Evolutionary conservation across 1,139 yeast genomes (phyloP).

Genomic region (Chernovozyma aurita): DNA sequence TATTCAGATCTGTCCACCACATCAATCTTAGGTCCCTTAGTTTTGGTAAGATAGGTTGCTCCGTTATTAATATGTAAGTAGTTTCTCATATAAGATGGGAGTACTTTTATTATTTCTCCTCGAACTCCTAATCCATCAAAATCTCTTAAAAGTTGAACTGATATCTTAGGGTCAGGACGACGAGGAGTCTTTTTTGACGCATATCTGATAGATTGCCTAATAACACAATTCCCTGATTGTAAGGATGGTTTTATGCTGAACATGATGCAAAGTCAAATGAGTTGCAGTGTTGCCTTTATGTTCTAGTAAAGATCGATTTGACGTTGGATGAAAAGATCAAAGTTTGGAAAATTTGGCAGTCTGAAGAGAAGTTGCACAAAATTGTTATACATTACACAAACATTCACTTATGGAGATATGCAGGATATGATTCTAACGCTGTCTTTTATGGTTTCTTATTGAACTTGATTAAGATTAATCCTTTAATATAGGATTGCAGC

Average conservation of each 20-base stretch:
- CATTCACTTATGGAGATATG: no score
- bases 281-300: no score
- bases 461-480: no score
- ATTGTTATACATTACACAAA: no score
- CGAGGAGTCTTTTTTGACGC: conserved; percentile 15
- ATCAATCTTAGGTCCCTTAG: conserved; percentile 56
- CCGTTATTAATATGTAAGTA: conserved; percentile 65
- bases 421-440: no score
- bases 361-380: neutral
- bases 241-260: neutral
- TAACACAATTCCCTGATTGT: neutral
- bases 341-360: neutral
- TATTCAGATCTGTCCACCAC: conserved; percentile 38
- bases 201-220: conserved; percentile 7
- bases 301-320: no score
- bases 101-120: conserved; percentile 76
- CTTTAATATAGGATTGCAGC: no score
- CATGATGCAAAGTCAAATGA: no score
- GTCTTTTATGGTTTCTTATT: no score
- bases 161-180: conserved; percentile 29
- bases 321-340: neutral
- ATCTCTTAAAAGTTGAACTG: conserved; percentile 70
- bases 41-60: conserved; percentile 61
- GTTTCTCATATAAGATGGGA: conserved; percentile 81
- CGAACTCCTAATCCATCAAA: conserved; percentile 54